phyloP scores from a whole-genome alignment of 2,329 filamentous ascomycete genomes.

The Colletotrichum liaoningense region DNA sequence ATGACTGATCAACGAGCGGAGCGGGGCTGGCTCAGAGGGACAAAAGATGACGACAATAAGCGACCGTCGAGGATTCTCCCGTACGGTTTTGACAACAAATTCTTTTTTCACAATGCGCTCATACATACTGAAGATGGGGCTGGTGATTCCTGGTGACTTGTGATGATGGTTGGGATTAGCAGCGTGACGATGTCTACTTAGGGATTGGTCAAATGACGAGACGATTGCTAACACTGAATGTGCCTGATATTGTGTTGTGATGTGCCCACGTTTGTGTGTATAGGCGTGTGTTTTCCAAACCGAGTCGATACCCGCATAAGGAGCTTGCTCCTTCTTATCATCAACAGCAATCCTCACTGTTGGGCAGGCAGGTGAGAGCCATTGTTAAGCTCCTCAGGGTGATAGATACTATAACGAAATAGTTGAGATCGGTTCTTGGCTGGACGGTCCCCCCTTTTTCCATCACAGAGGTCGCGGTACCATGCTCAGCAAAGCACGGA shows the following conservation, averaged over 20 bases:
- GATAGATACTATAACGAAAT: too few relatives aligned
- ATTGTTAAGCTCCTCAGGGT: too few relatives aligned
- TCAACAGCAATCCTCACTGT: too few relatives aligned
- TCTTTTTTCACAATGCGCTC: not conserved
- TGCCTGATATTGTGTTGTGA: not conserved
- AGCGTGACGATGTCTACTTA: not conserved
- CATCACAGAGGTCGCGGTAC: too few relatives aligned
- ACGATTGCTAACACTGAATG: conserved; percentile 22
- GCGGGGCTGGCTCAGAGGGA: conserved; percentile 5
- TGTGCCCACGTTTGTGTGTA: not conserved
- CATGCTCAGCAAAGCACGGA: too few relatives aligned
- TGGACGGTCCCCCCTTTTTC: too few relatives aligned
- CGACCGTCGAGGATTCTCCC: not conserved
- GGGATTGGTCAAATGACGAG: conserved; percentile 33
- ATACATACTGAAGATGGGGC: not conserved
- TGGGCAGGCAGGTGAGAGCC: too few relatives aligned
- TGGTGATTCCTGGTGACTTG: conserved; percentile 1
- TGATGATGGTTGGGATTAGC: not conserved
- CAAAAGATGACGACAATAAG: not conserved
- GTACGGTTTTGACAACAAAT: not conserved
- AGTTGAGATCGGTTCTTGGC: too few relatives aligned
- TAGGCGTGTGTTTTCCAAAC: too few relatives aligned
- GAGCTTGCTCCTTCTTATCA: not conserved
- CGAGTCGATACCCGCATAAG: too few relatives aligned
- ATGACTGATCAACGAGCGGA: conserved; percentile 19